Base-by-base conservation (phyloP, 1,139 yeast species). In the Pneumocystis oryctolagi region DNA sequence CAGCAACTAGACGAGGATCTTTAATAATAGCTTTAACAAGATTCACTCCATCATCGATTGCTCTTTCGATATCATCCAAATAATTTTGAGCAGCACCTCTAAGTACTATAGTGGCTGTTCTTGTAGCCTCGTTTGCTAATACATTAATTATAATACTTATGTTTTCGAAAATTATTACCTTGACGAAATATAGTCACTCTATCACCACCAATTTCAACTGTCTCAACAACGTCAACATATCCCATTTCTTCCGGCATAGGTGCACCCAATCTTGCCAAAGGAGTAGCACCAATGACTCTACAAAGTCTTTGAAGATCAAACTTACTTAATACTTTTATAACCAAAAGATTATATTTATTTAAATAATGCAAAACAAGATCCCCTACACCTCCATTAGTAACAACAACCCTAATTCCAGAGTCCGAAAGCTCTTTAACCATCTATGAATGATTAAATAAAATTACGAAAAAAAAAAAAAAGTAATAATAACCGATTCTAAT, bases 31-130 rank as follows among this genome's bases (percentile, higher is more conserved):
- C 94, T 76, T 92, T 94, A 70, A 92, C 84, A 35, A 95, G 89
- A 67, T 88, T 83, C 59, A 94, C 96, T 71, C 97, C 97, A 71
- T 92, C 98, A 73, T 92, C 97, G 67, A 92, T 89, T 62, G 97
- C 95, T 71, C 98, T 84, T 78, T 92, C 98, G 65, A 92, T 82
- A 73, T 92, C 97, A 71, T 94, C 98, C 72, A 92, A 79, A 72
- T 81, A 83, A 75, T 89, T 89, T 74, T 89, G 95, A n/a, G 98
- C 92, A 58, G 98, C 98, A 64, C 98, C 98, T 75, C 98, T 84
- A 63, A 94, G 78, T 60, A 92, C 85, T 69, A 92, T 89, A 8
- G 98, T 92, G 14, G 97, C 85, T 4, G 98, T 92, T 69, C 87
- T 80, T 37, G 95, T 84, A 57, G 72, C 71, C 68, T 78, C 82